Evolutionary conservation across 2,329 filamentous ascomycete species (phyloP).

Genomic region (Akanthomyces dipterigenus): DNA sequence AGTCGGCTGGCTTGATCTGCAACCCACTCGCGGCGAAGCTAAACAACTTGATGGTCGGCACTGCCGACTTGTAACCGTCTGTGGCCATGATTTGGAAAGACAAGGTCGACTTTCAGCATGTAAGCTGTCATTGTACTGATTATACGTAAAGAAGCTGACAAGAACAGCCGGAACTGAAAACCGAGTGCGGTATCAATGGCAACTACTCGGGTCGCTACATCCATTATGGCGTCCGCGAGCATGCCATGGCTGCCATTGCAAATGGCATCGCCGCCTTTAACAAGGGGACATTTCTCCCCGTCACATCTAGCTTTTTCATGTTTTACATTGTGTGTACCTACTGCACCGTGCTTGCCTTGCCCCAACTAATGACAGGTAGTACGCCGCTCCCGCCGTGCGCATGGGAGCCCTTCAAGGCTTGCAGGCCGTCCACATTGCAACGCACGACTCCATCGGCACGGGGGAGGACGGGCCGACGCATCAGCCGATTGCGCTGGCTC

Average conservation of each 20-base stretch:
- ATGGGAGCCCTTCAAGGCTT: constrained; percentile 53
- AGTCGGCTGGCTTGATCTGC: constrained; percentile 39
- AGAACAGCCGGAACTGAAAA: constrained; percentile 28
- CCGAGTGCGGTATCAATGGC: constrained; percentile 45
- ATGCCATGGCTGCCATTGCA: constrained; percentile 52
- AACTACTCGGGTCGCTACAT: constrained; percentile 49
- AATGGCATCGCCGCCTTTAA: constrained; percentile 54
- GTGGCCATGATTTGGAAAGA: constrained; percentile 50
- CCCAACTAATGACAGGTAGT: constrained; percentile 19
- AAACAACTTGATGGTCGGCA: constrained; percentile 45
- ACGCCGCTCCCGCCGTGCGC: constrained; percentile 51
- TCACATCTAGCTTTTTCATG: constrained; percentile 57
- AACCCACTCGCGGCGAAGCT: constrained; percentile 45
- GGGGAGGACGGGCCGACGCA: constrained; percentile 58
- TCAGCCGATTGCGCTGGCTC: constrained; percentile 51
- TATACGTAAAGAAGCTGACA: no score
- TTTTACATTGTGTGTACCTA: constrained; percentile 39
- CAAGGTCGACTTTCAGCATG: constrained; percentile 43
- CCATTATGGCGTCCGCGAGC: constrained; percentile 54
- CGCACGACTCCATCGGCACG: constrained; percentile 53
- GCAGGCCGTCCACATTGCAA: constrained; percentile 52
- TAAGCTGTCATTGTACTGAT: constrained; percentile 17
- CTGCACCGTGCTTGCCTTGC: rapidly evolving
- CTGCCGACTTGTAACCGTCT: constrained; percentile 45
- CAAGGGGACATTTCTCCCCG: constrained; percentile 47